These are phyloP conservation scores for Clathrus columnatus DNA, from an alignment of 768 basidiomycete genomes.

Conservation along the genomic window DNA sequence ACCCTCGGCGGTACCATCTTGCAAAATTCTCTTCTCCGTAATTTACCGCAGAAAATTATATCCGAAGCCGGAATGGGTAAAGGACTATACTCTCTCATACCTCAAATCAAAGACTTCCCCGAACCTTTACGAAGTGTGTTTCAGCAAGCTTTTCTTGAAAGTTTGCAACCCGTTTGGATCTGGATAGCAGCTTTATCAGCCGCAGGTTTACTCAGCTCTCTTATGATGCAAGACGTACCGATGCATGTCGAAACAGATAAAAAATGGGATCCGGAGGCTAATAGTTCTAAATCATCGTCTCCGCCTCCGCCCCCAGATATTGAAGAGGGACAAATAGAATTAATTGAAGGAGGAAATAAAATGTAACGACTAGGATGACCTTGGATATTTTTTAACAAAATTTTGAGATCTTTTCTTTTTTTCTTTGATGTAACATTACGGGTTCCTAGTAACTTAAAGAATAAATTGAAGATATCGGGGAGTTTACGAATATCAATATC, in stretches of 20 bases:
- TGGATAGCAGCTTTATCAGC: constrained; percentile 32
- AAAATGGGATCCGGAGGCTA: constrained; percentile 18
- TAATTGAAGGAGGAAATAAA: too few relatives aligned
- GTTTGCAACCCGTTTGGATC: constrained; percentile 33
- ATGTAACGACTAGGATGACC: too few relatives aligned
- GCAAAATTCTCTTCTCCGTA: constrained; percentile 37
- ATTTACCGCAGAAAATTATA: constrained; percentile 33
- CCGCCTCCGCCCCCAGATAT: too few relatives aligned
- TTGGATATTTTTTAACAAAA: too few relatives aligned
- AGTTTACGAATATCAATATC: too few relatives aligned
- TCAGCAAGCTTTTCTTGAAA: constrained; percentile 32
- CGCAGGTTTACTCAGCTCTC: constrained; percentile 23
- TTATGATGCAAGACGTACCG: constrained; percentile 26
- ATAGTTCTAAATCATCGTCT: too few relatives aligned
- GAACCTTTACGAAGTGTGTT: constrained; percentile 28
- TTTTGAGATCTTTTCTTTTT: too few relatives aligned
- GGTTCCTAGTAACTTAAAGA: too few relatives aligned
- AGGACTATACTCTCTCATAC: constrained; percentile 39
- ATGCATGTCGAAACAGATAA: constrained; percentile 25
- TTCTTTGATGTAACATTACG: too few relatives aligned
- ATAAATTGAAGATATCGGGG: too few relatives aligned
- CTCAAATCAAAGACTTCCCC: constrained; percentile 28
- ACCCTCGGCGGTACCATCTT: constrained; percentile 41
- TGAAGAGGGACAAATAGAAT: too few relatives aligned
- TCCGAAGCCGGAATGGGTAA: constrained; percentile 26